Base-by-base conservation (phyloP, 2,329 filamentous ascomycete genomes). In the Rhytidhysteron rufulum region DNA sequence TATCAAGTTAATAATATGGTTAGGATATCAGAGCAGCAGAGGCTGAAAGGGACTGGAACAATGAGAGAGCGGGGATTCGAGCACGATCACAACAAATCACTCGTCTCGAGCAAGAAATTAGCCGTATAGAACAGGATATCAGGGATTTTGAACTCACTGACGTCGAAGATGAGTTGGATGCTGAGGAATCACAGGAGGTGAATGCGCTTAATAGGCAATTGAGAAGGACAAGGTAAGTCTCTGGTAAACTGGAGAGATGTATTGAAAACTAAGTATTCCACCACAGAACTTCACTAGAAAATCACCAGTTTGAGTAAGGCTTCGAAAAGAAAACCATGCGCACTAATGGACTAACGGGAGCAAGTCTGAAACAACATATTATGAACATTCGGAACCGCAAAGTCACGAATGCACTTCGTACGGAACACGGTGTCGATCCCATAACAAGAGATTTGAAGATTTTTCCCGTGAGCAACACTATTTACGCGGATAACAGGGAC, bases 401-500 rank as follows among this genome's bases (percentile, higher is more conserved):
- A 11, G 55, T 75, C 4, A 51, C 48, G 2, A 17, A 34, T 1
- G 31, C 51, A 2, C 57, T 75, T 5, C 36, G 31, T 1, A 25
- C 34, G 0, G 33, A 48, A 1, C 73, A 73, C 39, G 20, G 37
- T 5, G 33, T 45, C 11, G 42, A 50, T 7, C 42, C 63, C 1
- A 45, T 50, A 1, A 50, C 34, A 5, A 48, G 45, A 18, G 30
- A 43, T 2, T 44, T 70, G 21, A 51, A 48, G 3, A 60, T 71
- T 4, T 74, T 74, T 43, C 74, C 71, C 36, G 64, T 70, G 8
- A 71, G 71, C 49, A 75, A 74, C 44, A 55, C 37, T 1, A 42
- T 63, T 3, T 75, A 75, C 49, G 67, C 66, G 67, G 45, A 63
- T 0, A 27, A 67, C 18, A 62, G 71, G 3, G 18, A 54, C 1